Base-by-base conservation (phyloP, 306 rosid species). In the Castanopsis chinensis region DNA sequence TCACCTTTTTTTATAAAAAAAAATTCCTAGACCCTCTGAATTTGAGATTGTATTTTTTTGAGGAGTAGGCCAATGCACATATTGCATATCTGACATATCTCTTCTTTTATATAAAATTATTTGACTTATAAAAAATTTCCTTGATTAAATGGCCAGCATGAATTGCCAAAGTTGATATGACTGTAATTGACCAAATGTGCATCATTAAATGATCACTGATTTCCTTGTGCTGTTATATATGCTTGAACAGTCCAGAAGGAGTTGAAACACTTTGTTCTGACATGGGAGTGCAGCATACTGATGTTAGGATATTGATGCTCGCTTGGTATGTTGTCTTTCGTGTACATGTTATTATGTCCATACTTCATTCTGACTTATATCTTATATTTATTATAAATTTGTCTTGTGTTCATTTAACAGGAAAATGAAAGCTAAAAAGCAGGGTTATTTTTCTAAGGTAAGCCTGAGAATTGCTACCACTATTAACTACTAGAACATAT, bases 361-460 rank as follows among this genome's bases (percentile, higher is more conserved):
- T 60, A 28, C 32, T 58, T 73, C 10, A 57, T 49, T 23, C 43
- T 76, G 80, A 63, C 14, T 59, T 72, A 13, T 83, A 23, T 65
- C 61, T 69, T 76, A 58, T 21, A 13, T 65, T 51, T 27, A 5
- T 23, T 20, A 27, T 70, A 23, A 67, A 35, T 49, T 35, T 25
- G 54, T 25, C 52, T 67, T 83, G 32, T 73, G 3, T 75, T 61
- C 33, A 82, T 15, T 83, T 81, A 52, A 55, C 90, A 90, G 97
- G 97, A 92, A 90, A 84, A 21, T 90, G 92, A 87, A 79, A 74
- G 92, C 97, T 4, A 82, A 85, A 87, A 90, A 81, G 85, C 97
- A 90, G 76, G 94, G 94, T 43, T 92, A 82, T 77, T 88, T 92
- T 85, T 76, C 92, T 25, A 86, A 82, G 92, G 97, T 90, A 87